phyloP scores from a whole-genome alignment of 2,329 filamentous ascomycete genomes.

The Lasiodiplodia citricola region DNA sequence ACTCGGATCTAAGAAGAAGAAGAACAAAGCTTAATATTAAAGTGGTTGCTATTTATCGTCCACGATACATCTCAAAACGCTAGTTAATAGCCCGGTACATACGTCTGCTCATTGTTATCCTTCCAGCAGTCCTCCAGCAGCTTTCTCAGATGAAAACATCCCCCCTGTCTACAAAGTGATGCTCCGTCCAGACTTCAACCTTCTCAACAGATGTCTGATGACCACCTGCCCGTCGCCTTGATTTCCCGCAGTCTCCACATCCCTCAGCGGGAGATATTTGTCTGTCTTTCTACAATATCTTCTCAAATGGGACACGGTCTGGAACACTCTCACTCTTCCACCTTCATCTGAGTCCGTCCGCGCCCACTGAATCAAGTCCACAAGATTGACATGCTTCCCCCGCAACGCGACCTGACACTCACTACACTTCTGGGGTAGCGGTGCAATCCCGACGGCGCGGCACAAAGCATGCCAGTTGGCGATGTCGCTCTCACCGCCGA shows the following conservation, averaged over 20 bases:
- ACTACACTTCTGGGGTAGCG: neutral
- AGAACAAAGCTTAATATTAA: too few relatives aligned
- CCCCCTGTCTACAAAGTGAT: too few relatives aligned
- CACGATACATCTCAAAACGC: too few relatives aligned
- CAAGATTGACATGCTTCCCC: neutral
- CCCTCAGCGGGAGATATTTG: neutral
- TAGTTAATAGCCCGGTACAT: too few relatives aligned
- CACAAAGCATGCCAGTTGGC: neutral
- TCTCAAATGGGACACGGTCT: neutral
- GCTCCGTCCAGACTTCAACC: too few relatives aligned
- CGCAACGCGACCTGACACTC: neutral
- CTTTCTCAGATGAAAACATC: too few relatives aligned
- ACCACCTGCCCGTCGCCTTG: neutral
- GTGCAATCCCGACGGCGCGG: neutral
- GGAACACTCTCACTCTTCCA: neutral
- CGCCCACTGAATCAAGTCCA: neutral
- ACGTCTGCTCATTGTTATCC: too few relatives aligned
- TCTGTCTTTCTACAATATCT: neutral
- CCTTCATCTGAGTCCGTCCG: neutral
- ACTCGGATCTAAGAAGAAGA: too few relatives aligned
- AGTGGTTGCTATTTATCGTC: too few relatives aligned
- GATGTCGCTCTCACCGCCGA: neutral
- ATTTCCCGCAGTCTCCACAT: neutral
- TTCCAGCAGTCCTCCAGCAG: too few relatives aligned
- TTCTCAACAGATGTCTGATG: neutral